Evolutionary conservation across 352 stramenopile genomes (phyloP).

Genomic region (Pythium volutum): DNA sequence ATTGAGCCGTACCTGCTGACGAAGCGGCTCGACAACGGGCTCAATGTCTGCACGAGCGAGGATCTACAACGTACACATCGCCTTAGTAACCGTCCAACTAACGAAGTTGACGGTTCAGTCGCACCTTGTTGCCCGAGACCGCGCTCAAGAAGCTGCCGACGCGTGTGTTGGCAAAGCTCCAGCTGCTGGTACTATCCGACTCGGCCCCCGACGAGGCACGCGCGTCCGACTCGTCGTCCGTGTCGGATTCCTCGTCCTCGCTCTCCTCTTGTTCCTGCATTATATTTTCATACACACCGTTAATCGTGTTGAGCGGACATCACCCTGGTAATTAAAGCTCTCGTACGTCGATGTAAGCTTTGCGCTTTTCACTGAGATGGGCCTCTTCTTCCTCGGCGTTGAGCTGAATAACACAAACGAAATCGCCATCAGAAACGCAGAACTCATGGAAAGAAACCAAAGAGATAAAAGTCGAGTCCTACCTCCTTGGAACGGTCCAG

Average conservation of each 20-base stretch:
- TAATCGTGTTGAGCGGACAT: background rate
- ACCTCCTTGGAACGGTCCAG: constrained; percentile 74
- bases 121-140: constrained; percentile 85
- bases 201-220: constrained; percentile 58
- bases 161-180: constrained; percentile 81
- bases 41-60: constrained; percentile 92
- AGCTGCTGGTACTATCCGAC: constrained; percentile 59
- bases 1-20: constrained; percentile 67
- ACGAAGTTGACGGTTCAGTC: too few relatives aligned
- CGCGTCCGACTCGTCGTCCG: constrained; percentile 59
- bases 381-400: constrained; percentile 72
- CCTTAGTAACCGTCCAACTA: background rate
- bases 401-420: constrained; percentile 25
- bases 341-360: constrained; percentile 81
- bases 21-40: constrained; percentile 91
- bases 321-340: background rate
- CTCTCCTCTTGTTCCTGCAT: constrained; percentile 54
- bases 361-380: constrained; percentile 64
- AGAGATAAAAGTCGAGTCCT: background rate
- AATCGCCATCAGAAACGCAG: background rate
- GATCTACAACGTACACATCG: constrained; percentile 38
- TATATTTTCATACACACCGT: background rate
- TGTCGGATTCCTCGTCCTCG: constrained; percentile 65
- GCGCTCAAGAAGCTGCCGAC: constrained; percentile 79
- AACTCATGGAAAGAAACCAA: background rate